A percentile compares a stretch with the other conserved stretches of the same genome.
phyloP scores from a whole-genome alignment of 2,329 filamentous ascomycete species.

The Arthrobotrys megalospora region DNA sequence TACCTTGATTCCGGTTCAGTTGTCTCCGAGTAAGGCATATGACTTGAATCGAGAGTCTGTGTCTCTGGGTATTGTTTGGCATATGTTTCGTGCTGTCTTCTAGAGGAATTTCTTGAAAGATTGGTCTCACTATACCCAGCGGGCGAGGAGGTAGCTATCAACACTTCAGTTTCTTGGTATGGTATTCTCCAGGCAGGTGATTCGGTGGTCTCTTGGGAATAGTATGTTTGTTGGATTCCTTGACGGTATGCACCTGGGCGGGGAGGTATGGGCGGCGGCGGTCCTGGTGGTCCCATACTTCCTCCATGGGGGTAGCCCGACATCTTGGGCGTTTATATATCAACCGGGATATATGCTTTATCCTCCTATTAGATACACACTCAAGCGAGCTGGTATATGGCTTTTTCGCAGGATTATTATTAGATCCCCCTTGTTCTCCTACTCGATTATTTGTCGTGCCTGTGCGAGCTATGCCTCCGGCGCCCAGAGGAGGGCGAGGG shows the following conservation, averaged over 20 bases:
- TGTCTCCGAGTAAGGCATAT: conserved; percentile 32
- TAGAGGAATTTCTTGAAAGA: conserved; percentile 48
- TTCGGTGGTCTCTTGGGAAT: conserved; percentile 49
- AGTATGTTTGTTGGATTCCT: conserved; percentile 39
- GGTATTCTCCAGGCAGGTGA: conserved; percentile 49
- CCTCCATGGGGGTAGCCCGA: conserved; percentile 43
- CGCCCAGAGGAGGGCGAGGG: conserved; percentile 46
- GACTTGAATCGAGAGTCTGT: conserved; percentile 31
- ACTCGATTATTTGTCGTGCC: conserved; percentile 32
- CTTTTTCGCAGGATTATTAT: conserved; percentile 48
- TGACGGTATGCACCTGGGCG: conserved; percentile 50
- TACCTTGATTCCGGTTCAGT: conserved; percentile 29
- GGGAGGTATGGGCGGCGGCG: conserved; percentile 48
- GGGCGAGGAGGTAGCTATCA: conserved; percentile 43
- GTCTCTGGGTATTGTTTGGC: conserved; percentile 44
- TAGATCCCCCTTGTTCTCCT: conserved; percentile 31
- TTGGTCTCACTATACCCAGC: conserved; percentile 32
- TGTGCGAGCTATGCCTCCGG: conserved; percentile 39
- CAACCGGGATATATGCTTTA: conserved; percentile 21
- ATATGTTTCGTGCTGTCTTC: conserved; percentile 46
- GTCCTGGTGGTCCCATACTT: conserved; percentile 47
- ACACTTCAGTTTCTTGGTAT: conserved; percentile 59
- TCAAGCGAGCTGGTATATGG: conserved; percentile 32
- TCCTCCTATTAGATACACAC: conserved; percentile 24
- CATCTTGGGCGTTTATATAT: conserved; percentile 54